phyloP scores from a whole-genome alignment of 129 eudicot genomes.

The Escallonia rubra region DNA sequence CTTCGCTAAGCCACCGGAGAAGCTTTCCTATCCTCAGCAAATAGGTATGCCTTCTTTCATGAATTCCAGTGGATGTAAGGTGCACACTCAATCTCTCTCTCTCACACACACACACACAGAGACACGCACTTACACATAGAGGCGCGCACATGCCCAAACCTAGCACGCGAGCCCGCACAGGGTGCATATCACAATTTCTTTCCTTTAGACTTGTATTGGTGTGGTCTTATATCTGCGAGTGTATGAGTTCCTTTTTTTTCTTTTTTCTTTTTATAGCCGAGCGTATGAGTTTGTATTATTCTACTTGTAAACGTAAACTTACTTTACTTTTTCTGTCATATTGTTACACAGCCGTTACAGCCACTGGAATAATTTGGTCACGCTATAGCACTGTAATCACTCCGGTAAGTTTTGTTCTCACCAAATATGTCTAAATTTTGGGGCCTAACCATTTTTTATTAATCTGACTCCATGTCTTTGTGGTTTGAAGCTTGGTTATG shows the following conservation, averaged over 20 bases:
- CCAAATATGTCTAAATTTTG: neutral
- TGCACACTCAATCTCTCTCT: neutral
- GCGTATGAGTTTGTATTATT: neutral
- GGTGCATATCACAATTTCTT: no score
- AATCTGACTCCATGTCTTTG: neutral
- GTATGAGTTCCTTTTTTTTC: no score
- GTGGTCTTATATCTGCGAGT: no score
- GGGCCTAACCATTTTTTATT: conserved; percentile 1
- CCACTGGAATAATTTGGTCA: conserved; percentile 92
- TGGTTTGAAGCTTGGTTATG: neutral
- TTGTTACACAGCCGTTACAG: conserved; percentile 69
- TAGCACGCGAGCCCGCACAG: no score
- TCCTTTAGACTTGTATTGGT: no score
- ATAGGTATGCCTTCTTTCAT: conserved; percentile 45
- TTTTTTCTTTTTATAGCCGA: no score
- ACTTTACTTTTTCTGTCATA: neutral
- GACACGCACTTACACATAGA: no score
- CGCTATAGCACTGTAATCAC: conserved; percentile 95
- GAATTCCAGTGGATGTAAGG: neutral
- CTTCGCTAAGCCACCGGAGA: conserved; percentile 91
- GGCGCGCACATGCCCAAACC: no score
- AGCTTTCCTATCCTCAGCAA: conserved; percentile 96
- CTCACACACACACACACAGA: neutral
- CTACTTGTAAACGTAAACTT: neutral
- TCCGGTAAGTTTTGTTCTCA: conserved; percentile 55